Base-by-base conservation (phyloP, 257 asterid genomes). In the Mentha longifolia region DNA sequence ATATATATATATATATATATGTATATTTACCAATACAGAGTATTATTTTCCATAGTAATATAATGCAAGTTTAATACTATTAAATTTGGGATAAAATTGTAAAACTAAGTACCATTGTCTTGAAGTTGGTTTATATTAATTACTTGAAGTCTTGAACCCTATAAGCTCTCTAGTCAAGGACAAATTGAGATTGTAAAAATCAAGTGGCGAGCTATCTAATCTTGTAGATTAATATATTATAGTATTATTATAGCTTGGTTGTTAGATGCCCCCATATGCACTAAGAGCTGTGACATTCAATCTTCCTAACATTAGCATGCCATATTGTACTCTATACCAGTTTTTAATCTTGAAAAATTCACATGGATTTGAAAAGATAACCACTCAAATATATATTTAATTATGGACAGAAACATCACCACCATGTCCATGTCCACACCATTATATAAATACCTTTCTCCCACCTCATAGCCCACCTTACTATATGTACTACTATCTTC, bases 401-500 rank as follows among this genome's bases (percentile, higher is more conserved):
- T 69, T 42, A 52, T 6, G 47, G 30, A 63, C 14, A 9, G 14
- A 11, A 43, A 72, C 70, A 33, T 56, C 67, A 43, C 62, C 68
- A 41, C 82, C 66, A 31, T 55, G 61, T 20, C 62, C 67, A n/a
- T n/a, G n/a, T n/a, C n/a, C n/a, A n/a, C 67, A 39, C 82, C 79
- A 70, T 79, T 79, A 79, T 79, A 79, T 75, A 79, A 71, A 79
- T 79, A 79, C 76, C 70, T 31, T 65, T 50, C 56, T 57, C 73
- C 75, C 80, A 57, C 51, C 71, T 41, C 78, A 49, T 50, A 43
- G 22, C 49, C 78, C 51, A 70, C 68, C 75, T 55, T 41, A 39
- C 65, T 39, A 45, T 4, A 60, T 65, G 8, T 35, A 35, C 8
- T 35, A 35, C 8, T 3, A 42, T 10, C 37, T 69, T n/a, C 22